phyloP scores from a whole-genome alignment of 306 rosid genomes.

The Mucuna pruriens region DNA sequence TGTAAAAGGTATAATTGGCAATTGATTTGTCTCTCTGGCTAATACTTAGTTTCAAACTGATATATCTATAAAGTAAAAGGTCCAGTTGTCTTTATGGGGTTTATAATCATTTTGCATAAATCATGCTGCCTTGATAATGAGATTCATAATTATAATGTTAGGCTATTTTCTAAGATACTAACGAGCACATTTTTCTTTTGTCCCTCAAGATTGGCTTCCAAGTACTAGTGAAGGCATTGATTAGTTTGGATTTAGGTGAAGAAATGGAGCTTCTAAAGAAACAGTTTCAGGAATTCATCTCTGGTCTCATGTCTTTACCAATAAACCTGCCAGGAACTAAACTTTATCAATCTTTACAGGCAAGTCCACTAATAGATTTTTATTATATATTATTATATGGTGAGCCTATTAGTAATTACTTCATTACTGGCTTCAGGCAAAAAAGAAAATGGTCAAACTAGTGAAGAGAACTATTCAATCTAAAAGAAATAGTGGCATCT shows the following conservation, averaged over 20 bases:
- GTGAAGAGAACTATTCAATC: conserved; percentile 58
- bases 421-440: conserved; percentile 64
- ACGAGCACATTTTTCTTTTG: conserved; percentile 44
- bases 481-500: conserved; percentile 51
- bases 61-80: conserved; percentile 39
- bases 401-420: background rate
- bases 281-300: conserved; percentile 77
- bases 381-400: background rate
- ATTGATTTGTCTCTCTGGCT: conserved; percentile 45
- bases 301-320: conserved; percentile 90
- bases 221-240: conserved; percentile 81
- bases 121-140: conserved; percentile 56
- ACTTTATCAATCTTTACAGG: conserved; percentile 82
- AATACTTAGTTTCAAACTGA: conserved; percentile 52
- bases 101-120: conserved; percentile 51
- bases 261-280: conserved; percentile 79
- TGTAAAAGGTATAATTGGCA: conserved; percentile 40
- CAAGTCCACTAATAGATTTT: conserved; percentile 38
- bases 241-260: conserved; percentile 75
- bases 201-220: conserved; percentile 77
- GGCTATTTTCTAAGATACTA: conserved; percentile 43
- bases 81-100: conserved; percentile 48
- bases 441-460: conserved; percentile 78
- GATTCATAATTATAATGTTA: conserved; percentile 45
- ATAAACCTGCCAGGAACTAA: conserved; percentile 80